These are phyloP conservation scores for Encephalitozoon hellem DNA, from an alignment of 371 early-diverging fungal species.

Conservation along the genomic window DNA sequence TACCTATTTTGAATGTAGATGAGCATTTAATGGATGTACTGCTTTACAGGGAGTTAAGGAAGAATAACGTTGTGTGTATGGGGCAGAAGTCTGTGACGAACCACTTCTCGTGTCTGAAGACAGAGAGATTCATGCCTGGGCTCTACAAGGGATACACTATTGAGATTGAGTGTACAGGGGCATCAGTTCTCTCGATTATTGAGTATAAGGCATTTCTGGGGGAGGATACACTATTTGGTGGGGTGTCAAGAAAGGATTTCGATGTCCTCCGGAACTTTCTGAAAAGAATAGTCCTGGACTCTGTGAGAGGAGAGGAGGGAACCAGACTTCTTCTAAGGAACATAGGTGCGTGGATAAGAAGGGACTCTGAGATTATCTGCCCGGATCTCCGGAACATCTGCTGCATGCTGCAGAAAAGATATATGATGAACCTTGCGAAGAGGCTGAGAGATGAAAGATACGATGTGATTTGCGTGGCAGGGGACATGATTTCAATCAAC, in stretches of 20 bases:
- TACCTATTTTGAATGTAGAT: slow-evolving; percentile 47
- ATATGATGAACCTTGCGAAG: slow-evolving; percentile 22
- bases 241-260: slow-evolving; percentile 37
- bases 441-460: slow-evolving; percentile 21
- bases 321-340: slow-evolving; percentile 16
- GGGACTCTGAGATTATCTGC: slow-evolving; percentile 35
- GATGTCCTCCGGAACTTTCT: slow-evolving; percentile 18
- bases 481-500: slow-evolving; percentile 33
- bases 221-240: slow-evolving; percentile 9
- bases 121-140: slow-evolving; percentile 30
- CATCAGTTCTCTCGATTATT: slow-evolving; percentile 44
- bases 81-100: neutral
- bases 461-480: slow-evolving; percentile 35
- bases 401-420: slow-evolving; percentile 41
- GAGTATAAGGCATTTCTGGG: slow-evolving; percentile 29
- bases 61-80: neutral
- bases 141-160: slow-evolving; percentile 17
- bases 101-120: neutral
- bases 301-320: slow-evolving; percentile 1
- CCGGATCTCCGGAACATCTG: slow-evolving; percentile 24
- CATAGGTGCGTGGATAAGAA: slow-evolving; percentile 36
- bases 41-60: slow-evolving; percentile 18
- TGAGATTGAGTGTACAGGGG: slow-evolving; percentile 35
- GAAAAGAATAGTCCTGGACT: slow-evolving; percentile 24
- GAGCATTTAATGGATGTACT: slow-evolving; percentile 38